Evolutionary conservation across 108 stramenopile genomes (phyloP).

Genomic region (Cyclostephanos tholiformis): DNA sequence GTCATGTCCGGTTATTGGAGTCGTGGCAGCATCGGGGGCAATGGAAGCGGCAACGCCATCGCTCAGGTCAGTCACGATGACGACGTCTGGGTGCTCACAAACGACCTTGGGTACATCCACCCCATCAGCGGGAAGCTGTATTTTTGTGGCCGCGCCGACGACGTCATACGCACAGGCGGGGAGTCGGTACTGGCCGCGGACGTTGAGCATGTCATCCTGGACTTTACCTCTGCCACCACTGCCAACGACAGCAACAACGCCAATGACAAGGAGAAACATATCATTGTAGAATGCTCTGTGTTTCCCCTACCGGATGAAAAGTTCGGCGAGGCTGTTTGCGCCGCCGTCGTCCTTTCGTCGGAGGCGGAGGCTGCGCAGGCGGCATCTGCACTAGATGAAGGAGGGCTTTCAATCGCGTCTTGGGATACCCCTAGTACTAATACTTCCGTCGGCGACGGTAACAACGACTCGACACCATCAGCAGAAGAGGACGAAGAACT

Average conservation of each 20-base stretch:
- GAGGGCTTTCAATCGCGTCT: neutral
- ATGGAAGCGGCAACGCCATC: no score
- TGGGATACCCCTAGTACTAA: constrained; percentile 1
- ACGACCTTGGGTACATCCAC: constrained; percentile 72
- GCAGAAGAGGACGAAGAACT: constrained; percentile 3
- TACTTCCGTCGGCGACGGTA: constrained; percentile 1
- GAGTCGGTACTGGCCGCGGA: constrained; percentile 89
- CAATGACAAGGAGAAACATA: constrained; percentile 25
- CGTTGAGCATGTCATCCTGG: constrained; percentile 74
- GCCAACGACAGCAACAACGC: neutral
- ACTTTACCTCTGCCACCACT: neutral
- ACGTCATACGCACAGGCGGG: constrained; percentile 89
- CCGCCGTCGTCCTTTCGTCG: constrained; percentile 57
- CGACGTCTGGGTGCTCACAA: constrained; percentile 64
- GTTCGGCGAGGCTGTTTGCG: constrained; percentile 79
- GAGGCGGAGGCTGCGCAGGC: neutral
- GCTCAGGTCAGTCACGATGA: constrained; percentile 9
- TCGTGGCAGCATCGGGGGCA: no score
- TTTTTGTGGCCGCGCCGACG: constrained; percentile 79
- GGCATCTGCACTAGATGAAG: neutral
- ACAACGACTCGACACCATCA: neutral
- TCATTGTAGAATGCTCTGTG: constrained; percentile 69
- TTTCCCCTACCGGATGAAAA: constrained; percentile 71
- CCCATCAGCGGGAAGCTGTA: constrained; percentile 58
- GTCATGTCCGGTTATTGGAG: constrained; percentile 93